Conservation (phyloP, 768 basidiomycete species). For the Boletus subparvulus region DNA sequence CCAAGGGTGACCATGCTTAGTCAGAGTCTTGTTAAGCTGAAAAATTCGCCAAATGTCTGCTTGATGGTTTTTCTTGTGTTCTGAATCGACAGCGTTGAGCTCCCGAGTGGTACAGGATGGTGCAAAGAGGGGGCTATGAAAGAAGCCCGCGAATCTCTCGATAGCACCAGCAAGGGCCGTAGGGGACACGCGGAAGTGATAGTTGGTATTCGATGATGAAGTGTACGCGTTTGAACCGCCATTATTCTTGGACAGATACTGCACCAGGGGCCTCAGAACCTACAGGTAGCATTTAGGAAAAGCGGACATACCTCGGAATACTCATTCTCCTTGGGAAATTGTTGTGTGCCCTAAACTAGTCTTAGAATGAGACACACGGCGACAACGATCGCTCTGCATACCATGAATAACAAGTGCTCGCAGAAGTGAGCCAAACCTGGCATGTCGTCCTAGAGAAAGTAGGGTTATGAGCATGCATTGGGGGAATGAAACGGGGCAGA, state of each 20-base stretch:
- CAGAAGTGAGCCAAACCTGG: conserved; percentile 94
- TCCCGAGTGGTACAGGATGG: conserved; percentile 86
- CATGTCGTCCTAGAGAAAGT: conserved; percentile 65
- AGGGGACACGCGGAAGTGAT: conserved; percentile 72
- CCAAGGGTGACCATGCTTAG: conserved; percentile 78
- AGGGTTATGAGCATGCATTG: background rate
- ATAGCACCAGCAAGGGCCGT: conserved; percentile 66
- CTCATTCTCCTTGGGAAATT: conserved; percentile 90
- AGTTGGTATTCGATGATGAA: conserved; percentile 88
- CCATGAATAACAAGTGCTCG: conserved; percentile 96
- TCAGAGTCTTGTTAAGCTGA: conserved; percentile 88
- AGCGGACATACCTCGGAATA: conserved; percentile 69
- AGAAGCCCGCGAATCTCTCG: conserved; percentile 81
- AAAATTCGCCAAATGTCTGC: conserved; percentile 91
- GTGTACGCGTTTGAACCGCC: conserved; percentile 94
- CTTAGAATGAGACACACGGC: background rate
- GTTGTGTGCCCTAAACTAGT: conserved; percentile 63
- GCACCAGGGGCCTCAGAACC: background rate
- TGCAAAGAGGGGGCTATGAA: conserved; percentile 88
- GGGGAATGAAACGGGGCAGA: background rate
- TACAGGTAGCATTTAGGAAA: background rate
- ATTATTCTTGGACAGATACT: conserved; percentile 81
- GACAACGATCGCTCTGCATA: conserved; percentile 35
- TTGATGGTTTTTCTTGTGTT: conserved; percentile 96
- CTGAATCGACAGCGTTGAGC: conserved; percentile 94